phyloP scores from a whole-genome alignment of 2,329 filamentous ascomycete species.

The Diatrype stigma region DNA sequence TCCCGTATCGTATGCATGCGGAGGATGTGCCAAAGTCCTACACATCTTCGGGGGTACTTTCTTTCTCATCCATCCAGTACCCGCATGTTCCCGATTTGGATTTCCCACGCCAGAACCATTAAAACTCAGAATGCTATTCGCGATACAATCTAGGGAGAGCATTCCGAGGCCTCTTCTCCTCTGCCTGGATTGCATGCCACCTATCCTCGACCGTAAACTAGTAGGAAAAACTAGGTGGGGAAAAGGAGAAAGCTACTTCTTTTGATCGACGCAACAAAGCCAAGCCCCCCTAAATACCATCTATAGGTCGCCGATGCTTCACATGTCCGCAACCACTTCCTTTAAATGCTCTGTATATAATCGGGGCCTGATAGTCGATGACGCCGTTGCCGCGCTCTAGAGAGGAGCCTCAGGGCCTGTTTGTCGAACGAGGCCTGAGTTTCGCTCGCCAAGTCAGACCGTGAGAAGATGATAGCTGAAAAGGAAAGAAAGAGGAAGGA shows the following conservation, averaged over 20 bases:
- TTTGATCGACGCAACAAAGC: conserved; percentile 1
- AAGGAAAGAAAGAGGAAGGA: not conserved
- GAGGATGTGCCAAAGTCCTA: conserved; percentile 2
- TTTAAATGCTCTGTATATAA: not conserved
- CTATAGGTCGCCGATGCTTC: not conserved
- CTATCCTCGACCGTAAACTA: conserved; percentile 6
- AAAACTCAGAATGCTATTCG: conserved; percentile 39
- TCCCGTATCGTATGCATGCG: not conserved
- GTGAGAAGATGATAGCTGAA: not conserved
- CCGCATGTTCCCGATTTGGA: conserved; percentile 14
- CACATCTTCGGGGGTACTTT: conserved; percentile 9
- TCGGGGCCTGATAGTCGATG: not conserved
- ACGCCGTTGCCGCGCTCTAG: not conserved
- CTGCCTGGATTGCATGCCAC: conserved; percentile 7
- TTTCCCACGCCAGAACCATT: conserved; percentile 26
- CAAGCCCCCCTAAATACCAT: not conserved
- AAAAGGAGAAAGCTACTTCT: conserved; percentile 7
- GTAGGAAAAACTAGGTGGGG: conserved; percentile 5
- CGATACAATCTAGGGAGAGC: conserved; percentile 37
- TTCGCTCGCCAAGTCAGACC: not conserved
- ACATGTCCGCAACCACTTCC: not conserved
- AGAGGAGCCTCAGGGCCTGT: not conserved
- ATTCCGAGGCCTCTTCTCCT: conserved; percentile 28
- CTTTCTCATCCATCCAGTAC: conserved; percentile 11
- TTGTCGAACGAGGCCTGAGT: not conserved